These are phyloP conservation scores for Hordeum marinum DNA, from an alignment of 176 grass and related monocot species.

Conservation along the genomic window DNA sequence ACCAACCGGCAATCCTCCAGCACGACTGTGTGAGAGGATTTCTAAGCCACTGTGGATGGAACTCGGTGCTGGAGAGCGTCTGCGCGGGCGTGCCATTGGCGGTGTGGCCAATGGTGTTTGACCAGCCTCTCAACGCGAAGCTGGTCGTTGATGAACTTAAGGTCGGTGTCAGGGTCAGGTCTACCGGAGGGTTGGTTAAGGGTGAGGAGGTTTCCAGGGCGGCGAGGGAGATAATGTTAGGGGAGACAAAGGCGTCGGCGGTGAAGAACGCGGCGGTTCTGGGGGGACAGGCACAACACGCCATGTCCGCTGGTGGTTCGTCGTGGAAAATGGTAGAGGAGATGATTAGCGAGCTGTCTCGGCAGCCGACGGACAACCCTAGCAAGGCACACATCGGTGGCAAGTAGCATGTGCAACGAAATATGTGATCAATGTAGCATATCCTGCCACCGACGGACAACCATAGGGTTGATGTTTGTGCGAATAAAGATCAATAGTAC, in stretches of 20 bases:
- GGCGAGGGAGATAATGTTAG: neutral
- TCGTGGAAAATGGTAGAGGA: slow-evolving; percentile 11
- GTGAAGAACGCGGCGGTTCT: neutral
- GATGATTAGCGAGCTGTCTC: neutral
- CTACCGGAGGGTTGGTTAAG: neutral
- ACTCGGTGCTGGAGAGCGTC: slow-evolving; percentile 17
- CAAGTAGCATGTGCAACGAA: neutral
- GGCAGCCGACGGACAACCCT: neutral
- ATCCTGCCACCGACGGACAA: neutral
- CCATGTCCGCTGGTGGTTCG: neutral
- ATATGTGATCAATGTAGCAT: neutral
- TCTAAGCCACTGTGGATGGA: slow-evolving; percentile 19
- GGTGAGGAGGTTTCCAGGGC: neutral
- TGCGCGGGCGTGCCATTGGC: slow-evolving; percentile 31
- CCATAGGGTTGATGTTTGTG: neutral
- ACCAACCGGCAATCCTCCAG: slow-evolving; percentile 13
- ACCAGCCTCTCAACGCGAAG: slow-evolving; percentile 24
- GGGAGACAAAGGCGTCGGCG: neutral
- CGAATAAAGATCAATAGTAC: too few relatives aligned
- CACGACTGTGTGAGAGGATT: slow-evolving; percentile 13
- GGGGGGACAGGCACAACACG: neutral
- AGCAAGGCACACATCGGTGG: neutral
- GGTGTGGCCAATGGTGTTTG: slow-evolving; percentile 15
- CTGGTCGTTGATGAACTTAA: neutral
- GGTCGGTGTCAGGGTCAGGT: neutral